Evolutionary conservation across 306 rosid genomes (phyloP), one percentile per base, ranked within the genome.

Genomic region (Lupinus albus): DNA sequence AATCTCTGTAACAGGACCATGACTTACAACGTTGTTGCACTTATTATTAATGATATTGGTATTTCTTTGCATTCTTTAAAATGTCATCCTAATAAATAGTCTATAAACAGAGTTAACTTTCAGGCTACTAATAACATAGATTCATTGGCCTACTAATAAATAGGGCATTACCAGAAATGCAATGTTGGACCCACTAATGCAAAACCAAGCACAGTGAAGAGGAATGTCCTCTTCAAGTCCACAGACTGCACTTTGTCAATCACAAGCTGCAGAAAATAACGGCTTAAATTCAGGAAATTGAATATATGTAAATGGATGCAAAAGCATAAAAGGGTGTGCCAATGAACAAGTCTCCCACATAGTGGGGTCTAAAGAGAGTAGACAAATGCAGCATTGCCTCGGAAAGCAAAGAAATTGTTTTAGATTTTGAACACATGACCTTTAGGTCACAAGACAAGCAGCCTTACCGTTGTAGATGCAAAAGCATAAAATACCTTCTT

Each of bases 141-240:
- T 50, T 76, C 21, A n/a, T n/a, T n/a, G n/a, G n/a, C n/a, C n/a
- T n/a, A n/a, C n/a, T n/a, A n/a, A n/a, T n/a, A n/a, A n/a, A n/a
- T 28, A 78, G 67, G 76, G 50, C 18, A 58, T 7, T 93, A 93
- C 99, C 99, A 93, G 80, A 83, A 89, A 85, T 93, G 99, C 73
- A 93, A 63, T 13, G 96, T 77, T 9, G 97, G 99, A 72, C 97
- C 99, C 49, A 93, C 99, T 68, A 93, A 78, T 68, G 78, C 91
- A 56, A 93, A 82, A 70, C 99, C 99, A 70, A 90, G 78, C 64
- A 88, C 79, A 18, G 90, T 77, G 70, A 93, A 93, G 53, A 82
- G n/a, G 77, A 85, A 86, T 0, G 92, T 90, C 82, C 97, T 86
- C 85, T 88, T 93, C 68, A 60, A 38, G 64, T 93, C 96, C 76